Evolutionary conservation across 2,329 filamentous ascomycete genomes (phyloP).

Genomic region (Pseudocercospora vitis): DNA sequence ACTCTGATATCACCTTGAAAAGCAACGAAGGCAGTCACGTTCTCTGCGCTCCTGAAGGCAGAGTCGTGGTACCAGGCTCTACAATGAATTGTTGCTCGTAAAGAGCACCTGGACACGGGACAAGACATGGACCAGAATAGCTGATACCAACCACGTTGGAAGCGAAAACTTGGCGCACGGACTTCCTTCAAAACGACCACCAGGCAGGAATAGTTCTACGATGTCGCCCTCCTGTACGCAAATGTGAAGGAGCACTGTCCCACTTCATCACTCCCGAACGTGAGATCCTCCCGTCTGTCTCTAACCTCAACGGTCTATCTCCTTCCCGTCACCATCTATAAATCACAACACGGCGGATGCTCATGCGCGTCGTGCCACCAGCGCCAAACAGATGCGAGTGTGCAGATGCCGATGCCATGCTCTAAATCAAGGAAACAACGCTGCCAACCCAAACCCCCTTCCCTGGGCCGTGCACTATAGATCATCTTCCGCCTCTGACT

Average conservation of each 20-base stretch:
- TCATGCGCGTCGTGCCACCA: neutral
- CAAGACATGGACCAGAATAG: neutral
- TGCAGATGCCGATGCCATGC: neutral
- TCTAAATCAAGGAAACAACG: neutral
- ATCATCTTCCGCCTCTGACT: constrained; percentile 47
- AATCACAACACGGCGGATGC: neutral
- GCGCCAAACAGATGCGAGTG: neutral
- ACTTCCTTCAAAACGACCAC: too few relatives aligned
- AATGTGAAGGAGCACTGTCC: too few relatives aligned
- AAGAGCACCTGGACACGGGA: too few relatives aligned
- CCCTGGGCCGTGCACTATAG: too few relatives aligned
- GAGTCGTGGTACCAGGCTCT: neutral
- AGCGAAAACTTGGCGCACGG: too few relatives aligned
- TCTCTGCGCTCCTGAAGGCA: neutral
- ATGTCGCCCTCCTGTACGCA: too few relatives aligned
- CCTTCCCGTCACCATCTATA: neutral
- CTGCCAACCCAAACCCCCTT: too few relatives aligned
- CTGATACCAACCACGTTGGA: too few relatives aligned
- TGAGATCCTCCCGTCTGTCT: neutral
- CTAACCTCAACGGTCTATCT: neutral
- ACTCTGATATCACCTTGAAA: neutral
- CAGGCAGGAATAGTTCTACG: too few relatives aligned
- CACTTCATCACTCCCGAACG: neutral
- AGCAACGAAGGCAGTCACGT: too few relatives aligned
- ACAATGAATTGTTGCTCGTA: too few relatives aligned